phyloP scores from a whole-genome alignment of 140 eudicot genomes.

The Oenanthe javanica region DNA sequence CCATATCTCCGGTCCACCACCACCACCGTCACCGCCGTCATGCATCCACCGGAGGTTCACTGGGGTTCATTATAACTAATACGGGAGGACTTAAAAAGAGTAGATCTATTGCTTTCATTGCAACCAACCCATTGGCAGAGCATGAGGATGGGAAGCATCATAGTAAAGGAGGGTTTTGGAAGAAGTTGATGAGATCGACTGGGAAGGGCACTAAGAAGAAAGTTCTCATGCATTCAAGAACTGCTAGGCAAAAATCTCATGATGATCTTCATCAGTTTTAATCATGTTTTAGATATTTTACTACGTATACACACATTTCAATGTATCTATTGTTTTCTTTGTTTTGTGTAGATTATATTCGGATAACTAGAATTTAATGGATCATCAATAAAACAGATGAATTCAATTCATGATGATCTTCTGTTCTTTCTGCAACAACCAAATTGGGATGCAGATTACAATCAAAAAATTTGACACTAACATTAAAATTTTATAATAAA shows the following conservation, averaged over 20 bases:
- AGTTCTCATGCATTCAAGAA: conserved; percentile 2
- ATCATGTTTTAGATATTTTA: not conserved
- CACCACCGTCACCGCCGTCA: conserved; percentile 12
- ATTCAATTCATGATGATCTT: not conserved
- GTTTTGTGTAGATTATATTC: not conserved
- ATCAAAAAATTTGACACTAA: too few relatives aligned
- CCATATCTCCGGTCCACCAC: not conserved
- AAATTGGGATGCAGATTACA: not conserved
- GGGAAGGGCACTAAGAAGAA: not conserved
- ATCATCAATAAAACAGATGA: not conserved
- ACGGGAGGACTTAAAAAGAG: conserved; percentile 21
- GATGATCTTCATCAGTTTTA: not conserved
- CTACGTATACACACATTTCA: not conserved
- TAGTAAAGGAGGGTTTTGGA: conserved; percentile 21
- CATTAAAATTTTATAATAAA: too few relatives aligned
- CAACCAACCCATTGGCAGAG: not conserved
- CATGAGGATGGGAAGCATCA: not conserved
- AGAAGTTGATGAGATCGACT: not conserved
- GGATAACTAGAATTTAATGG: not conserved
- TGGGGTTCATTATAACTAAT: not conserved
- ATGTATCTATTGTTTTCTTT: not conserved
- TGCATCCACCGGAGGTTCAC: conserved; percentile 9
- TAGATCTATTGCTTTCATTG: conserved; percentile 23
- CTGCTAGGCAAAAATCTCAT: not conserved
- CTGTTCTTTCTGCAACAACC: not conserved